Conservation (phyloP, 257 asterid genomes). For the Solanum neorickii region DNA sequence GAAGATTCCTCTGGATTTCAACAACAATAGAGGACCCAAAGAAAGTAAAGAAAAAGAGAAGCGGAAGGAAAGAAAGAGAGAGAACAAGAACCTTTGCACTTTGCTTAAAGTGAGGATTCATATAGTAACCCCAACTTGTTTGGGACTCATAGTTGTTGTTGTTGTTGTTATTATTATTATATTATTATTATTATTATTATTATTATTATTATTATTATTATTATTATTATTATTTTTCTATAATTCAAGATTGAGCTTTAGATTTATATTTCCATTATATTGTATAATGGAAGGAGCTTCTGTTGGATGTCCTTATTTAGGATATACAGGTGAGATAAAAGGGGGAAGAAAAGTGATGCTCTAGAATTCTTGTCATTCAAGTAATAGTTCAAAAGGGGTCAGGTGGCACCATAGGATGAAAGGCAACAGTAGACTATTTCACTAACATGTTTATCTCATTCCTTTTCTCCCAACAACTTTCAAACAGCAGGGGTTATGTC, state of each 20-base stretch:
- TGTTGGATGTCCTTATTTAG: neutral
- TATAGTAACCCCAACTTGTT: neutral
- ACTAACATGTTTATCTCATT: neutral
- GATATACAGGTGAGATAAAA: neutral
- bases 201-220: neutral
- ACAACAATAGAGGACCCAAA: neutral
- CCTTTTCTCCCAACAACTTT: neutral
- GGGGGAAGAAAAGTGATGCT: neutral
- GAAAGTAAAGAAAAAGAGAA: neutral
- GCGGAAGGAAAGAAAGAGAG: neutral
- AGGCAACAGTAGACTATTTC: neutral
- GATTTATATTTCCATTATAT: neutral
- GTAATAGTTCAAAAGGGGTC: neutral
- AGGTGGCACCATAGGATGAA: neutral
- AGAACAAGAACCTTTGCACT: neutral
- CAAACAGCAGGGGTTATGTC: neutral
- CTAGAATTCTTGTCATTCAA: neutral
- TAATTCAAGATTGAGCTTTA: neutral
- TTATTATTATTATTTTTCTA: neutral
- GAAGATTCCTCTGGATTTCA: neutral
- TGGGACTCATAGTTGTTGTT: neutral
- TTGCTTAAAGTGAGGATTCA: neutral
- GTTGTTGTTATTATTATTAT: no score
- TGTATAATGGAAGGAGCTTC: neutral
- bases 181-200: neutral